Evolutionary conservation across 1,284 basidiomycete genomes (phyloP), one percentile per base, ranked within the genome.

Genomic region (Trichosporon sp.): DNA sequence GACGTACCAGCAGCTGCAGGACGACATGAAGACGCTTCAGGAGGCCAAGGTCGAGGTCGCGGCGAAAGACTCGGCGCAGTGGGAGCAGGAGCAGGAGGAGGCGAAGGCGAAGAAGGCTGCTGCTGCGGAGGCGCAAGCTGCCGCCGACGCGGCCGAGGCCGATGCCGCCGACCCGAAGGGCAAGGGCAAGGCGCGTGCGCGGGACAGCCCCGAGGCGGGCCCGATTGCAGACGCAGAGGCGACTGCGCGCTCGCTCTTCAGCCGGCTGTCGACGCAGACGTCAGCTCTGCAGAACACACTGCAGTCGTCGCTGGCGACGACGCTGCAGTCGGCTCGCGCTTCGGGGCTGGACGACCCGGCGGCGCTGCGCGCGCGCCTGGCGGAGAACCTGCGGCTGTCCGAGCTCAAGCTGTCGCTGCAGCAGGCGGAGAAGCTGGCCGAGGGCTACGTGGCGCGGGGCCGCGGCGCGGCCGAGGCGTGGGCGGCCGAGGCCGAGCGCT

Each of bases 361-460:
- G 23, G 75, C 78, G 34, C 81, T 93, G 68, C 87, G 89, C 66
- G 85, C 84, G 34, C 89, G 88, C 29, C 84, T 93, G 38, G 84
- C 88, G 9, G 83, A 86, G 47, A 92, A 93, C 79, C 87, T 94
- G 65, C 88, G 89, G 5, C 71, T 81, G 4, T 73, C 77, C 2
- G 83, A 83, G 68, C 69, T 83, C 15, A 77, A 80, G 38, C 67
- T 82, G 13, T 79, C 77, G 58, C 85, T 88, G 51, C 86, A 87
- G 15, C 91, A 92, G 76, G 91, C 92, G 2, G 92, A 93, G 80
- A 92, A 91, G 77, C 90, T 93, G 73, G 91, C 90, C 15, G 84
- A 84, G 68, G 84, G 83, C 53, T 85, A 85, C 71, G 80, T 95
- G 32, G 86, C 88, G 53, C 90, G 90, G 82, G 90, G 91, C 73